phyloP scores from a whole-genome alignment of 192 early-diverging fungal species.

The Entomortierella parvispora region DNA sequence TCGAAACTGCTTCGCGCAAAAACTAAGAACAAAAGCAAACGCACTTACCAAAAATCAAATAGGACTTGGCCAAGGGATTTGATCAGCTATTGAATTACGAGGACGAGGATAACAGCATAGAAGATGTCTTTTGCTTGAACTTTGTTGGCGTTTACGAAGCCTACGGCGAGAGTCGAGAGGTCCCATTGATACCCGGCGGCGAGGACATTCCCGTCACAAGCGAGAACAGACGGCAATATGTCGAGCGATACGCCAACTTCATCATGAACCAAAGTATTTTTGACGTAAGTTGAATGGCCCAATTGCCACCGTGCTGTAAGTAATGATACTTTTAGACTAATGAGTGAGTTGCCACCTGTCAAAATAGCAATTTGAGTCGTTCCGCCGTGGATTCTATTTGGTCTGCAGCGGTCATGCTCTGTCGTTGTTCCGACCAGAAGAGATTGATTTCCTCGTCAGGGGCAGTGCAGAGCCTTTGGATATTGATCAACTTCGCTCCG shows the following conservation, averaged over 20 bases:
- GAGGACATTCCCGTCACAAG: constrained; percentile 70
- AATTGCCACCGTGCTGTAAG: constrained; percentile 2
- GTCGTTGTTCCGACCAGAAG: constrained; percentile 89
- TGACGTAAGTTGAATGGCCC: constrained; percentile 32
- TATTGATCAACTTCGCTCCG: constrained; percentile 61
- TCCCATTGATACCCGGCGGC: constrained; percentile 74
- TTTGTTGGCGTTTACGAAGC: constrained; percentile 83
- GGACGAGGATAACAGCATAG: constrained; percentile 67
- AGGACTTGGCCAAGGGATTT: constrained; percentile 81
- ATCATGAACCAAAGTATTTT: constrained; percentile 79
- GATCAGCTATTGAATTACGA: constrained; percentile 84
- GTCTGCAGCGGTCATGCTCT: constrained; percentile 90
- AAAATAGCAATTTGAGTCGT: constrained; percentile 79
- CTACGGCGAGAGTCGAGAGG: constrained; percentile 70
- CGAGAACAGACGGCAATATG: constrained; percentile 79
- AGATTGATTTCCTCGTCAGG: constrained; percentile 90
- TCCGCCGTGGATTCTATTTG: constrained; percentile 87
- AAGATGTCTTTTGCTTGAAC: constrained; percentile 82
- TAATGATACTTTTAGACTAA: too few species aligned
- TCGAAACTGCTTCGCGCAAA: not conserved
- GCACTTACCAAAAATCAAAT: constrained; percentile 34
- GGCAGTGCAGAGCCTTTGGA: constrained; percentile 80
- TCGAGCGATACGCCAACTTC: constrained; percentile 84
- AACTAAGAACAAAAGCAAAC: too few species aligned
- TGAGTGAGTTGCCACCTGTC: too few species aligned